Evolutionary conservation across 2,329 filamentous ascomycete species (phyloP), one percentile per base, ranked within the genome.

Genomic region (Aspergillus vadensis): DNA sequence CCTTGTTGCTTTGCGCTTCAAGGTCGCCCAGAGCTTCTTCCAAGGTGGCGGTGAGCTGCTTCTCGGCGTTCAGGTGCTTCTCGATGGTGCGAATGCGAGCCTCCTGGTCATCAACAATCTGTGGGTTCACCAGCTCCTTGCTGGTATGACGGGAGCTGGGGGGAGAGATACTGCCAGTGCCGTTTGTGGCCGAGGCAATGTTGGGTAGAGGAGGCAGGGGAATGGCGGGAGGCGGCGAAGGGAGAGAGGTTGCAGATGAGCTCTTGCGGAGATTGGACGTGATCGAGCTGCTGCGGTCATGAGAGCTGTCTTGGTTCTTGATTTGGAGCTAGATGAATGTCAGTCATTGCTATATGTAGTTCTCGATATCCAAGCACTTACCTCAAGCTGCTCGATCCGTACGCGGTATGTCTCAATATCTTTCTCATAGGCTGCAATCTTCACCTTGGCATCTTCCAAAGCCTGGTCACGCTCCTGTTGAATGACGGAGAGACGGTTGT

Each of bases 11-110:
- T 69, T 96, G 92, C 58, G 87, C 86, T 79, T 99, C 95, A 39
- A 99, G 86, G 70, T 99, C 95, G 2, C 92, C 94, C 30, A 99
- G 86, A 6, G 95, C 95, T 78, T 98, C 94, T 76, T 99, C 95
- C 41, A 99, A 85, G 2, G 94, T 98, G 51, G 91, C 89, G 0
- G 94, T 99, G 61, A 99, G 88, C 76, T 98, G 94, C 75, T 96
- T 96, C 82, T 99, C 95, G 3, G 95, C 95, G 66, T 91, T 90
- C 23, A 99, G 85, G 73, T 98, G 92, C 81, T 97, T 98, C 82
- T 99, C 94, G 64, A 99, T 96, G 6, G 92, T 96, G 62, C 91
- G 89, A 73, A 99, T 96, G 65, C 93, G 92, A 47, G 91, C 91
- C 74, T 99, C 95, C 75, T 97, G 93, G 69, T 99, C 95, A 72